Evolutionary conservation across 2,329 filamentous ascomycete genomes (phyloP).

Genomic region (Boeremia lycopersici): DNA sequence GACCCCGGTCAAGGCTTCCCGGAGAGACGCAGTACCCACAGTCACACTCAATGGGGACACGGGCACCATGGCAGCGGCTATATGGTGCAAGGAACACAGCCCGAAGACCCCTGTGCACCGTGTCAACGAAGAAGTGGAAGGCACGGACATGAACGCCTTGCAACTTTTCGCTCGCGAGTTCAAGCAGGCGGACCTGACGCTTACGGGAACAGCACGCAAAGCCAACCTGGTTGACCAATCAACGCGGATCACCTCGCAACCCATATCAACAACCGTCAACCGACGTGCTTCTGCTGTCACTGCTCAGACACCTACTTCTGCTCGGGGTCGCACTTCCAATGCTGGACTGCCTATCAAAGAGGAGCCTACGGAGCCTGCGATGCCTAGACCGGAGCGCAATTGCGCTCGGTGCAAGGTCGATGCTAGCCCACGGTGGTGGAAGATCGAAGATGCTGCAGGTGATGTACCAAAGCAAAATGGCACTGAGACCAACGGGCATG

Average conservation of each 20-base stretch:
- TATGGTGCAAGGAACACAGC: conserved; percentile 92
- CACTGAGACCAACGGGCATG: conserved; percentile 21
- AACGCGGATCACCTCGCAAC: conserved; percentile 56
- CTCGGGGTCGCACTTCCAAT: conserved; percentile 43
- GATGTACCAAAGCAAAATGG: conserved; percentile 36
- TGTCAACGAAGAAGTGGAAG: conserved; percentile 76
- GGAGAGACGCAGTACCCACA: conserved; percentile 78
- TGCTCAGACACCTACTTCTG: conserved; percentile 41
- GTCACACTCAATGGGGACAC: conserved; percentile 81
- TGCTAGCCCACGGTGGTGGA: conserved; percentile 69
- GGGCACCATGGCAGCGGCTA: conserved; percentile 80
- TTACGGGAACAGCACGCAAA: conserved; percentile 92
- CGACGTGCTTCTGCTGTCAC: conserved; percentile 51
- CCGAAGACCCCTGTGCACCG: conserved; percentile 73
- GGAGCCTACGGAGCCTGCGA: conserved; percentile 43
- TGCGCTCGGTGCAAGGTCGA: conserved; percentile 62
- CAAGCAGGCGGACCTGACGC: conserved; percentile 89
- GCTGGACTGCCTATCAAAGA: conserved; percentile 44
- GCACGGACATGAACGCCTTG: conserved; percentile 76
- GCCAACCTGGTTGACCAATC: conserved; percentile 76
- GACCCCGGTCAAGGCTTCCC: conserved; percentile 84
- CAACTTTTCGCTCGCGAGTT: conserved; percentile 87
- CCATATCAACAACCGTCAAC: conserved; percentile 33
- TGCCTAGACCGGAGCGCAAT: conserved; percentile 41
- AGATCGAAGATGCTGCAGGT: conserved; percentile 27